A percentile compares a stretch with the other conserved stretches of the same genome.
These are phyloP conservation scores for Cardamine resedifolia DNA, from an alignment of 345 rosid genomes.

Conservation along the genomic window DNA sequence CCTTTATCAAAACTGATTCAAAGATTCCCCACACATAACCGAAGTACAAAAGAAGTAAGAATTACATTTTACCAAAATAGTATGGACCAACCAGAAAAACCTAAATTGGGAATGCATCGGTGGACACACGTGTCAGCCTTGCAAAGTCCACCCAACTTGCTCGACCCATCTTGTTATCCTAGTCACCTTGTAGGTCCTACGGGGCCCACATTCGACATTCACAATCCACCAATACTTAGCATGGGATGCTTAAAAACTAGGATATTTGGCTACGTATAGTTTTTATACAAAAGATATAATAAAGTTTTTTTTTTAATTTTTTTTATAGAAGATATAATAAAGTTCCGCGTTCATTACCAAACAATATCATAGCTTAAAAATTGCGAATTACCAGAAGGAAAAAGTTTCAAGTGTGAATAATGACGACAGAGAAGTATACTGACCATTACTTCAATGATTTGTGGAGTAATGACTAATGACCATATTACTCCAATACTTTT, in stretches of 20 bases:
- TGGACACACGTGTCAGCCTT: constrained; percentile 30
- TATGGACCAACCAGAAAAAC: constrained; percentile 3
- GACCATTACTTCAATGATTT: too few relatives aligned
- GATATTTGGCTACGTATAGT: background rate
- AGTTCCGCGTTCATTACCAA: background rate
- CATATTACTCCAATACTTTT: too few relatives aligned
- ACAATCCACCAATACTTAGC: constrained; percentile 13
- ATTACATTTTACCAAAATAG: constrained; percentile 13
- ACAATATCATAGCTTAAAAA: background rate
- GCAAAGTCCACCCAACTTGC: constrained; percentile 19
- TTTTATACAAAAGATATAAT: background rate
- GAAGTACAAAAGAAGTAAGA: constrained; percentile 14
- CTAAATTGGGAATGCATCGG: constrained; percentile 4
- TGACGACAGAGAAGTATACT: too few relatives aligned
- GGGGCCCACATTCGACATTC: background rate
- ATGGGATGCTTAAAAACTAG: background rate
- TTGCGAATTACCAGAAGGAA: too few relatives aligned
- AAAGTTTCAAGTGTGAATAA: too few relatives aligned
- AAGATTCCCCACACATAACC: constrained; percentile 9
- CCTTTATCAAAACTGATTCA: background rate
- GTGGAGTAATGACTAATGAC: too few relatives aligned
- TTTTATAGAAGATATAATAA: background rate
- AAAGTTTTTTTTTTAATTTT: too few relatives aligned
- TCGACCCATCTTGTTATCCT: constrained; percentile 3
- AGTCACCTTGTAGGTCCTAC: constrained; percentile 2